Conservation (phyloP, 208 protist genomes). For the Trypanosoma vivax region DNA sequence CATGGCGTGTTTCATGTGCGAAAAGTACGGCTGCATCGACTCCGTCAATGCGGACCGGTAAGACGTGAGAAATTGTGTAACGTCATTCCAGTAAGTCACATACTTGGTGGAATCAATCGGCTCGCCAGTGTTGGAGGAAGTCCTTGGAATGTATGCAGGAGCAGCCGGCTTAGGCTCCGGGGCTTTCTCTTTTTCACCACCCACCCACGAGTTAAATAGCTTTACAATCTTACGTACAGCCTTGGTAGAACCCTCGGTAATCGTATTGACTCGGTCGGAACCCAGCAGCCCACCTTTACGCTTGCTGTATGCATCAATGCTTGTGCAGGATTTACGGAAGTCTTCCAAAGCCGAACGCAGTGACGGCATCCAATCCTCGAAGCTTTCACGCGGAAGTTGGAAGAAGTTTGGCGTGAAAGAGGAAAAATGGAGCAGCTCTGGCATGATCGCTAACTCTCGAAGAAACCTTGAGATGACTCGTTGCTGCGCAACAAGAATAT, state of each 20-base stretch:
- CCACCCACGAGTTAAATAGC: conserved; percentile 32
- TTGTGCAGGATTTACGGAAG: conserved; percentile 32
- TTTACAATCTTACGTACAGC: conserved; percentile 51
- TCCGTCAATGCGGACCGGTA: conserved; percentile 38
- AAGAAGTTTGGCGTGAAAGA: conserved; percentile 71
- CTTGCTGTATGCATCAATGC: conserved; percentile 46
- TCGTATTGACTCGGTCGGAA: conserved; percentile 36
- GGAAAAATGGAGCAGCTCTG: conserved; percentile 75
- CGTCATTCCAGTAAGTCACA: conserved; percentile 27
- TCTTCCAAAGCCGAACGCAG: conserved; percentile 36
- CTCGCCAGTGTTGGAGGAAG: not conserved
- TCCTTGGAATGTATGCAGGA: not conserved
- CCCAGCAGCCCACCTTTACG: conserved; percentile 40
- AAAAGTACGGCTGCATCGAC: conserved; percentile 37
- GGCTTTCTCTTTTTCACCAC: conserved; percentile 5
- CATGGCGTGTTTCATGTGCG: conserved; percentile 29
- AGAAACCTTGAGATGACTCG: conserved; percentile 64
- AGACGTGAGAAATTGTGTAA: conserved; percentile 27
- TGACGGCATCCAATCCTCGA: conserved; percentile 44
- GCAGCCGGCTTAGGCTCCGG: not conserved
- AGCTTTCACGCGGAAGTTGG: conserved; percentile 60
- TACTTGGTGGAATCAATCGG: conserved; percentile 15
- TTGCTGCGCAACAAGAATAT: conserved; percentile 49
- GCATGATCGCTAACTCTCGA: conserved; percentile 52
- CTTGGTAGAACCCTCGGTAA: conserved; percentile 50